Evolutionary conservation across 129 eudicot species (phyloP), one percentile per base, ranked within the genome.

Genomic region (Tagetes erecta): DNA sequence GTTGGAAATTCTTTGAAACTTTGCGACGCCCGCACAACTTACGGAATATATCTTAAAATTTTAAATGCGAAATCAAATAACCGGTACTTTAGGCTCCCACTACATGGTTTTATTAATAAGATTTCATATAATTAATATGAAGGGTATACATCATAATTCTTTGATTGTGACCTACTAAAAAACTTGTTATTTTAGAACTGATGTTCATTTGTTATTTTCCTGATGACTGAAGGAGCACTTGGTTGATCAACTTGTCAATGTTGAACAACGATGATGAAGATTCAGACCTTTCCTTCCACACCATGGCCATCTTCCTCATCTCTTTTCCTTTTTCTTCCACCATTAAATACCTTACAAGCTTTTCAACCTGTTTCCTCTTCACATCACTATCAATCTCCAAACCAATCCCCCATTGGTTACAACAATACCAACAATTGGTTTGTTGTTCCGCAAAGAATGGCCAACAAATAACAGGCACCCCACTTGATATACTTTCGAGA

Each of bases 401-500:
- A 8, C 73, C 86, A 33, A 78, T 52, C 8, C 80, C 77, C 86
- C 80, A 80, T 9, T 34, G 41, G 14, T 64, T 68, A 53, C 80
- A 68, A 3, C 58, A 33, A 62, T 47, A 80, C 80, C 84, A 74
- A 33, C 76, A 75, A 52, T 80, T 80, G 0, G 80, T 80, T 12
- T 37, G 76, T 67, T 80, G 83, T 30, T 80, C 83, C 0, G 79
- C 80, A 10, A 80, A 73, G 0, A 73, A 80, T 0, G 83, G 80
- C 83, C 83, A 80, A 37, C 83, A 73, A 4, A 80, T 68, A 76
- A 80, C 68, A 0, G 83, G 80, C 40, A 80, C 66, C 0, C 80
- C 83, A 20, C 79, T 62, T 1, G 76, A 62, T 37, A 80, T 69
- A 52, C 80, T 80, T 37, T 80, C 84, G 0, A 75, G 1, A 0